Conservation (phyloP, 2,329 filamentous ascomycete genomes). For the Penicillium sp. region DNA sequence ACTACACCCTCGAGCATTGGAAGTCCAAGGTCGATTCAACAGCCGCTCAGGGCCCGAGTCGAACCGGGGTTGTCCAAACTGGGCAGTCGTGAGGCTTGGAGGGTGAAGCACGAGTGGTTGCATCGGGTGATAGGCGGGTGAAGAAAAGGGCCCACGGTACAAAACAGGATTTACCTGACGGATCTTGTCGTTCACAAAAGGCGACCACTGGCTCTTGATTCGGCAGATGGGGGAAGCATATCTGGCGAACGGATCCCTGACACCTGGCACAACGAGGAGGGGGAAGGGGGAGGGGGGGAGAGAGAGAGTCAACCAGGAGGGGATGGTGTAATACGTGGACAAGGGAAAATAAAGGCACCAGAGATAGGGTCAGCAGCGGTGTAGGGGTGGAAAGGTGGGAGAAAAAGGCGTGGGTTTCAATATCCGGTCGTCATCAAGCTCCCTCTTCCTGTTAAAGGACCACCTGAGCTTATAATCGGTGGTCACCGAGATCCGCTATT, state of each 20-base stretch:
- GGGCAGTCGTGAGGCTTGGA: constrained; percentile 40
- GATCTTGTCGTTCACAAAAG: constrained; percentile 28
- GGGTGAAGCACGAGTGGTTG: constrained; percentile 48
- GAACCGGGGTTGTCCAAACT: constrained; percentile 42
- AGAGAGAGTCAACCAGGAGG: constrained; percentile 6
- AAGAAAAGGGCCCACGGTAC: constrained; percentile 18
- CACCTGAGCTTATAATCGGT: constrained; percentile 41
- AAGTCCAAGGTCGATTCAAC: constrained; percentile 39
- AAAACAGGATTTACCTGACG: constrained; percentile 11
- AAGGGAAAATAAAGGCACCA: constrained; percentile 11
- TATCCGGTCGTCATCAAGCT: constrained; percentile 31
- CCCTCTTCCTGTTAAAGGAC: constrained; percentile 23
- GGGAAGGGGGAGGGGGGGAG: constrained; percentile 8
- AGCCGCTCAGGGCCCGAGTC: constrained; percentile 40
- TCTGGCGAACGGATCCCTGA: constrained; percentile 27
- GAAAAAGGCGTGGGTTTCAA: constrained; percentile 24
- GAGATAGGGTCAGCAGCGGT: constrained; percentile 16
- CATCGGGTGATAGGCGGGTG: constrained; percentile 36
- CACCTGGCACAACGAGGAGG: neutral
- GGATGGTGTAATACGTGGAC: constrained; percentile 2
- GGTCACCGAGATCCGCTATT: constrained; percentile 34
- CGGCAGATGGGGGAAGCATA: constrained; percentile 33
- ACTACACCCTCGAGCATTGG: constrained; percentile 44
- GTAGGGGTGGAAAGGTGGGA: constrained; percentile 14
- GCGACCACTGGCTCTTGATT: constrained; percentile 23